phyloP scores from a whole-genome alignment of 768 basidiomycete species.

The Strobilomyces dryophilus region DNA sequence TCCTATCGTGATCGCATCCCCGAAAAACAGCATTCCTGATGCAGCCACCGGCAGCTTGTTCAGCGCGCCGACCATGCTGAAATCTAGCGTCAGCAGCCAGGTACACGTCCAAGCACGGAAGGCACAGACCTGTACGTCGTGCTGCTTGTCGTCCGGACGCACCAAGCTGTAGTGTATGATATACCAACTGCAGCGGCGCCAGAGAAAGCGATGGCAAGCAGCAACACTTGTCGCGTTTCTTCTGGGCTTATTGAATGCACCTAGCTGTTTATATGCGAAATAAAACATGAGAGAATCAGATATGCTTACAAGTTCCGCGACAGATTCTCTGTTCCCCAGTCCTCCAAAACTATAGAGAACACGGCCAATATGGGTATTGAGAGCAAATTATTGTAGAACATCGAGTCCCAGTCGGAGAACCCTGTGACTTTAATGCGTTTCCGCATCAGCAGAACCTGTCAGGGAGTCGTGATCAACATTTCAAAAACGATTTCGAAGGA shows the following conservation, averaged over 20 bases:
- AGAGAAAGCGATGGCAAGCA: slow-evolving; percentile 90
- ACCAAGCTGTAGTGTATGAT: slow-evolving; percentile 99
- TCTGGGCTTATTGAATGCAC: slow-evolving; percentile 55
- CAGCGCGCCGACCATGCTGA: slow-evolving; percentile 92
- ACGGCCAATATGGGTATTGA: slow-evolving; percentile 87
- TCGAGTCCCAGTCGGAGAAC: slow-evolving; percentile 97
- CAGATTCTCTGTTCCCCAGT: slow-evolving; percentile 83
- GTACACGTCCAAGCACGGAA: background rate
- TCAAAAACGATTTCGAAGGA: background rate
- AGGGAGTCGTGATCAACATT: background rate
- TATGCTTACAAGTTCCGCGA: slow-evolving; percentile 81
- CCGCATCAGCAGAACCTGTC: slow-evolving; percentile 89
- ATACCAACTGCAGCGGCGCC: slow-evolving; percentile 98
- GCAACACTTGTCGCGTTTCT: slow-evolving; percentile 70
- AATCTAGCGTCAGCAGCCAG: slow-evolving; percentile 6
- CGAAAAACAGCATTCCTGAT: slow-evolving; percentile 98
- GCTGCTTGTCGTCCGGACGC: slow-evolving; percentile 90
- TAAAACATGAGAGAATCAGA: background rate
- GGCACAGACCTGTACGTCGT: slow-evolving; percentile 88
- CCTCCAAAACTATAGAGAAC: slow-evolving; percentile 81
- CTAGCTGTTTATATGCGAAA: background rate
- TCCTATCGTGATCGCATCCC: slow-evolving; percentile 81
- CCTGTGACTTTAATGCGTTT: slow-evolving; percentile 93
- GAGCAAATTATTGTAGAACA: slow-evolving; percentile 97
- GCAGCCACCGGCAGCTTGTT: slow-evolving; percentile 98